These are phyloP conservation scores for Amoeboaphelidium protococcarum DNA, from an alignment of 371 early-diverging fungal genomes.

Conservation along the genomic window DNA sequence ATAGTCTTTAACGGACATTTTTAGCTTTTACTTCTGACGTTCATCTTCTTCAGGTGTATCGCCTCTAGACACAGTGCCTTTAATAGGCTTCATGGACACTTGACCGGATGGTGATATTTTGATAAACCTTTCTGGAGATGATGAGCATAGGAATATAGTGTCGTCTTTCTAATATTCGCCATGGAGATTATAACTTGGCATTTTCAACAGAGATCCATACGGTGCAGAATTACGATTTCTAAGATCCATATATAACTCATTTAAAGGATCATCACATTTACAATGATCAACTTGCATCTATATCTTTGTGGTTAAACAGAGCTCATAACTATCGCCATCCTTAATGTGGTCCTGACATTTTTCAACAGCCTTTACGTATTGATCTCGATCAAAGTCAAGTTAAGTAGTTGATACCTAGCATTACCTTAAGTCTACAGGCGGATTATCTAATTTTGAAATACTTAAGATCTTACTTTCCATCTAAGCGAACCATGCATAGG, in stretches of 20 bases:
- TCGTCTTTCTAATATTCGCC: slow-evolving; percentile 7
- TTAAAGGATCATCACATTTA: slow-evolving; percentile 6
- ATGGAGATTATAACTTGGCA: slow-evolving; percentile 8
- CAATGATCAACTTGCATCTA: slow-evolving; percentile 5
- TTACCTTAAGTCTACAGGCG: too few species aligned
- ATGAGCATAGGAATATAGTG: slow-evolving; percentile 14
- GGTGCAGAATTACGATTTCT: slow-evolving; percentile 65
- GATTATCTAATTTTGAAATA: too few species aligned
- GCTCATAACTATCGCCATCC: slow-evolving; percentile 76
- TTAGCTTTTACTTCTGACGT: slow-evolving; percentile 19
- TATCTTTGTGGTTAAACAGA: slow-evolving; percentile 71
- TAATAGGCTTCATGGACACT: slow-evolving; percentile 84
- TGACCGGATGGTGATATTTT: slow-evolving; percentile 16
- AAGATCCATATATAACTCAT: slow-evolving; percentile 31
- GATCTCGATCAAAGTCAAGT: slow-evolving; percentile 17
- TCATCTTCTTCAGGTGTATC: slow-evolving; percentile 7
- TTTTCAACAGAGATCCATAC: slow-evolving; percentile 37
- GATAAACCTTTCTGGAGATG: slow-evolving; percentile 71
- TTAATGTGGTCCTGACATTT: slow-evolving; percentile 32
- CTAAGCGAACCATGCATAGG: too few species aligned
- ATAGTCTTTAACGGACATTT: slow-evolving; percentile 55
- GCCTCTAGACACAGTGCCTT: slow-evolving; percentile 40
- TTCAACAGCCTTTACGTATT: slow-evolving; percentile 34
- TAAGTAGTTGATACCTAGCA: too few species aligned
- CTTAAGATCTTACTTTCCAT: too few species aligned